Conservation (phyloP, 192 early-diverging fungal species). For the Dissophora globulifera region DNA sequence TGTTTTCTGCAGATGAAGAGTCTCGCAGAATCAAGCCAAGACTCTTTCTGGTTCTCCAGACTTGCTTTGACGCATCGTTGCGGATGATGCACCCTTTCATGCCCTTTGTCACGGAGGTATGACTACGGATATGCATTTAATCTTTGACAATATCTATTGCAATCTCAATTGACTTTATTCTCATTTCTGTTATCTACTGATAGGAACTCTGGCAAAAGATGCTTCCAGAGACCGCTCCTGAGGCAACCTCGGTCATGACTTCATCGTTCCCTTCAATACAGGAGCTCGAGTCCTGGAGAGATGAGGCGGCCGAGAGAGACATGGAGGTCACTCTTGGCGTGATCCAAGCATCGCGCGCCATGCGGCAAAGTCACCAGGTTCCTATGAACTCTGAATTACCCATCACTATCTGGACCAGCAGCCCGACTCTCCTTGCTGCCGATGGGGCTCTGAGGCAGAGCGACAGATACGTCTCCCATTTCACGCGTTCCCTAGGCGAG, state of each 20-base stretch:
- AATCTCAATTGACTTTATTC: too few species aligned
- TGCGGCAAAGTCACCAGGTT: conserved; percentile 64
- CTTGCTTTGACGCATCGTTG: conserved; percentile 79
- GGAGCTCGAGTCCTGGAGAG: conserved; percentile 41
- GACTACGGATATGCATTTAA: too few species aligned
- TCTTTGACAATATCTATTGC: too few species aligned
- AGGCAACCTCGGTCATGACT: conserved; percentile 57
- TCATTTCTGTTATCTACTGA: too few species aligned
- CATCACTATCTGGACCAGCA: conserved; percentile 57
- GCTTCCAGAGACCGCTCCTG: conserved; percentile 2
- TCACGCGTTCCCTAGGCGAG: conserved; percentile 25
- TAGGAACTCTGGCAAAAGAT: conserved; percentile 70
- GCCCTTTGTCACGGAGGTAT: conserved; percentile 97
- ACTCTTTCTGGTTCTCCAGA: conserved; percentile 67
- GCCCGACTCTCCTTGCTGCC: conserved; percentile 28
- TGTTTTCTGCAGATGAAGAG: conserved; percentile 67
- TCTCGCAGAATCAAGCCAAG: conserved; percentile 64
- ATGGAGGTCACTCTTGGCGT: conserved; percentile 60
- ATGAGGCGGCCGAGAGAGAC: conserved; percentile 56
- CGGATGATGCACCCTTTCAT: conserved; percentile 95
- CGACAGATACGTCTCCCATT: conserved; percentile 18
- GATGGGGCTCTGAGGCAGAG: conserved; percentile 38
- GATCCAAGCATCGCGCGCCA: conserved; percentile 62
- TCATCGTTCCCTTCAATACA: conserved; percentile 54
- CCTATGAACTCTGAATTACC: conserved; percentile 56